Base-by-base conservation (phyloP, 2,329 filamentous ascomycete genomes). In the Teratosphaeriaceae sp. region DNA sequence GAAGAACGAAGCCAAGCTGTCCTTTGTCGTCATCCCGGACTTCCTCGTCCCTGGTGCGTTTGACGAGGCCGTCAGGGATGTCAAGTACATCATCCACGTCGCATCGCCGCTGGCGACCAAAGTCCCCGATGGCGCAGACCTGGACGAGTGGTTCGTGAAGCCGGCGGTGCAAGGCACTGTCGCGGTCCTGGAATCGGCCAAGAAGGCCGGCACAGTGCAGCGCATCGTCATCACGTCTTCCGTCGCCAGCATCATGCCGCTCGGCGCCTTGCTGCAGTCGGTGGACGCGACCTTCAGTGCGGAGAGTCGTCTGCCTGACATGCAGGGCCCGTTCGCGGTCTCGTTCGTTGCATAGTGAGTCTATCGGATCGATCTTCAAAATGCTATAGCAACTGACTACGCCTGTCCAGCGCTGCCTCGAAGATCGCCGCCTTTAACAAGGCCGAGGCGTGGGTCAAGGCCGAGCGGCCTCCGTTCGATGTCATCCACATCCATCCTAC, bases 171-270 rank as follows among this genome's bases (percentile, higher is more conserved):
- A 61, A 34, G 64, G 62, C n/a, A 70, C 64, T 0, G 40, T 60
- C 3, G 54, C 55, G 4, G 59, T 72, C 5, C 56, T 73, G 3
- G 49, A 64, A 22, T 57, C 67, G 0, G 69, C 68, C 1, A 33
- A 54, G 12, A 63, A 62, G 40, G 44, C 44, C 5, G 46, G 53
- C 1, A 59, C 53, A 0, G 58, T 73, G 15, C 57, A 62, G 42
- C 60, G 65, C 8, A 51, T 72, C 8, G 63, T 72, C 15, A 65
- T 73, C 38, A 72, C 69, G 11, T 54, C 50, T 15, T 58, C 53
- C 22, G 44, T 20, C 15, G 34, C 18, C 11, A 18, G 11, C 9
- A 37, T 22, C 34, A 22, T 37, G 5, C 34, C 34, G 5, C 9
- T 37, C 15, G 9, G 6, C 47, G 18, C 21, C 18, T 5, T 42